These are phyloP conservation scores for Polytrichum formosum DNA, from an alignment of 225 moss, liverwort and hornwort genomes.

Conservation along the genomic window DNA sequence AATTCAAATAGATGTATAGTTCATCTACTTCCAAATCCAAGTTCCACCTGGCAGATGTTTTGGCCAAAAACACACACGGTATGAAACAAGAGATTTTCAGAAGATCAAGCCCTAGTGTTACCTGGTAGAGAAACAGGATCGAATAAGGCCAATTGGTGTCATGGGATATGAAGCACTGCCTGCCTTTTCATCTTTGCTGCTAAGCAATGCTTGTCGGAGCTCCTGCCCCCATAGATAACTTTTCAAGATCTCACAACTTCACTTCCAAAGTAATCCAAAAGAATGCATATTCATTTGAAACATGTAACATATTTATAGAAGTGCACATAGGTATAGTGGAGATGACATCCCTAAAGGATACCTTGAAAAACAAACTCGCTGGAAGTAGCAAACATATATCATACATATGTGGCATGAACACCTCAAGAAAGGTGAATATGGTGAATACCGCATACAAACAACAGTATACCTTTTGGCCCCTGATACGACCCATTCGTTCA, in stretches of 20 bases:
- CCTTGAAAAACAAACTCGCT: too few species aligned
- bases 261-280: too few species aligned
- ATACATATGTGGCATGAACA: too few species aligned
- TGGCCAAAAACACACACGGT: not conserved
- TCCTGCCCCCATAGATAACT: constrained; percentile 57
- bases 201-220: constrained; percentile 77
- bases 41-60: too few species aligned
- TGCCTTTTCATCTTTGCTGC: constrained; percentile 64
- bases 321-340: too few species aligned
- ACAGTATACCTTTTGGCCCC: constrained; percentile 52
- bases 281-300: too few species aligned
- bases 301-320: too few species aligned
- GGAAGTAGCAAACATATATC: too few species aligned
- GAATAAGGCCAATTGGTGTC: constrained; percentile 91
- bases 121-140: constrained; percentile 98
- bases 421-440: not conserved
- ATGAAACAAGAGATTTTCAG: not conserved
- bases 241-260: too few species aligned
- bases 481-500: constrained; percentile 60
- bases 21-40: too few species aligned
- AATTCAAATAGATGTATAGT: too few species aligned
- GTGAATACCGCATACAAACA: not conserved
- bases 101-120: constrained; percentile 12
- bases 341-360: not conserved
- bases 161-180: constrained; percentile 78